Evolutionary conservation across 371 early-diverging fungal species (phyloP).

Genomic region (Syncephalis plumigaleata): DNA sequence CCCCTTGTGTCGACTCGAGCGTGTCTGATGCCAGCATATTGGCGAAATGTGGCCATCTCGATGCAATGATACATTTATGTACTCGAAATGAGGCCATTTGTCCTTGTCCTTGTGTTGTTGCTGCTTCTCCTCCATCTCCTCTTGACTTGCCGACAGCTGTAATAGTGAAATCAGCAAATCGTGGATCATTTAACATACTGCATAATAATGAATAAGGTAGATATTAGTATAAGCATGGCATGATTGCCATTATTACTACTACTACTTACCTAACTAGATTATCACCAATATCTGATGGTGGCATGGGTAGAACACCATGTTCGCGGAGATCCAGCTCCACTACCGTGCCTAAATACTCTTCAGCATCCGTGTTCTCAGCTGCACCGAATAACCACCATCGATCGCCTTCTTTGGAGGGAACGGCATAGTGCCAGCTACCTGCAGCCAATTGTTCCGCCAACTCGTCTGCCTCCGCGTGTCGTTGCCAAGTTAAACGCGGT

Average conservation of each 20-base stretch:
- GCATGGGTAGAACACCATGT: conserved; percentile 34
- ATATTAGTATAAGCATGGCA: no score
- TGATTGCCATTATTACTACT: no score
- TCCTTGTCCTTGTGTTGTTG: neutral
- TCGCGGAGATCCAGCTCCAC: conserved; percentile 38
- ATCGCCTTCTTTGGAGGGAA: conserved; percentile 32
- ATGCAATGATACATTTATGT: conserved; percentile 26
- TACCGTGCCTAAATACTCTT: conserved; percentile 34
- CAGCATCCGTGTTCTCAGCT: conserved; percentile 25
- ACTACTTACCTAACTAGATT: conserved; percentile 17
- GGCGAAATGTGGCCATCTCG: conserved; percentile 49
- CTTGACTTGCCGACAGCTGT: neutral
- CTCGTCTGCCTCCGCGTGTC: conserved; percentile 25
- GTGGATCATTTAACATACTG: no score
- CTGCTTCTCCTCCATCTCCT: neutral
- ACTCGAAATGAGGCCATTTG: conserved; percentile 15
- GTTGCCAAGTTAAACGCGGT: conserved; percentile 39
- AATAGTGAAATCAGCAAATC: neutral
- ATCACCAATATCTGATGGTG: conserved; percentile 26
- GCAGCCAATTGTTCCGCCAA: conserved; percentile 29
- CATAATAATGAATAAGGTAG: no score
- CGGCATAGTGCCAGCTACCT: conserved; percentile 42
- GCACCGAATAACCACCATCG: conserved; percentile 39
- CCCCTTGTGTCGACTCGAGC: conserved; percentile 22
- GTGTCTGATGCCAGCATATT: conserved; percentile 28